These are phyloP conservation scores for Kwoniella europaea DNA, from an alignment of 768 basidiomycete species.

Conservation along the genomic window DNA sequence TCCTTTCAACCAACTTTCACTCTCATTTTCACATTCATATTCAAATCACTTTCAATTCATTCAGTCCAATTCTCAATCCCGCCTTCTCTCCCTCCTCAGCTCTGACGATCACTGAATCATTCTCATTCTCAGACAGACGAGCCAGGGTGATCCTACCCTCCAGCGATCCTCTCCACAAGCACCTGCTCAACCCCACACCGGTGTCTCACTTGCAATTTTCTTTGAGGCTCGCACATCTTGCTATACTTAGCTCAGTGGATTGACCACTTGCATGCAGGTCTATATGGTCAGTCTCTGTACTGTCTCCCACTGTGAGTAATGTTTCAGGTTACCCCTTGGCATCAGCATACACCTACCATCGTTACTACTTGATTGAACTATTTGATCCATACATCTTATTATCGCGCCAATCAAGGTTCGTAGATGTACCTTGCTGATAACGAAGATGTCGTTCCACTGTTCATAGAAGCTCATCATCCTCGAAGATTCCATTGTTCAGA, in stretches of 20 bases:
- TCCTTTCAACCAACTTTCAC: slow-evolving; percentile 3
- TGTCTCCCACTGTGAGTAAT: not conserved
- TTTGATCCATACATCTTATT: not conserved
- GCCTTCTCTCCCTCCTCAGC: slow-evolving; percentile 13
- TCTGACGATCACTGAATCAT: not conserved
- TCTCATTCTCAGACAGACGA: not conserved
- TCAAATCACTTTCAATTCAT: not conserved
- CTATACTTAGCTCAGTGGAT: not conserved
- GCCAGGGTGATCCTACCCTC: not conserved
- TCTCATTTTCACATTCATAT: too few relatives aligned
- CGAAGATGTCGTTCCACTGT: not conserved
- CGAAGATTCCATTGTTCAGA: too few relatives aligned
- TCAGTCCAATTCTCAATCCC: slow-evolving; percentile 15
- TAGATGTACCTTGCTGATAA: not conserved
- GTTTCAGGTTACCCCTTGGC: slow-evolving; percentile 1
- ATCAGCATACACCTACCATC: not conserved
- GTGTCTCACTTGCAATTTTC: not conserved
- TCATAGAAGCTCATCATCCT: not conserved
- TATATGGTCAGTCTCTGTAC: slow-evolving; percentile 4
- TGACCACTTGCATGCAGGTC: not conserved
- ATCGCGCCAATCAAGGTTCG: too few relatives aligned
- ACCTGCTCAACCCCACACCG: not conserved
- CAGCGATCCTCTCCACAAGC: slow-evolving; percentile 1
- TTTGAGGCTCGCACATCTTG: not conserved
- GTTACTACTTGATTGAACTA: not conserved